These are phyloP conservation scores for Candida silvatica DNA, from an alignment of 805 yeast species.

Conservation along the genomic window DNA sequence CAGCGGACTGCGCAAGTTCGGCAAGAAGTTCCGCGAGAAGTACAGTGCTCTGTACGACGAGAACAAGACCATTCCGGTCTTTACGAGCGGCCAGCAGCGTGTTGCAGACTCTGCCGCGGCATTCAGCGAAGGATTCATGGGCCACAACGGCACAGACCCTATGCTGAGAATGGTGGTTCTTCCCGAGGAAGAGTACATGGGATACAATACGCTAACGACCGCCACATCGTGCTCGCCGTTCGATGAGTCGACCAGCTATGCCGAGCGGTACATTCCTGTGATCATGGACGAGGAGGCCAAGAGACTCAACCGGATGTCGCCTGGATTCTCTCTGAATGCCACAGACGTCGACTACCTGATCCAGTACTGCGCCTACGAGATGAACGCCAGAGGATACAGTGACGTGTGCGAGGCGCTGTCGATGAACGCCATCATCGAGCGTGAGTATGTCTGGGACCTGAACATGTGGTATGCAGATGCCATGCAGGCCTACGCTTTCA, in stretches of 20 bases:
- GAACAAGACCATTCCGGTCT: constrained; percentile 23
- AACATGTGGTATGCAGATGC: constrained; percentile 54
- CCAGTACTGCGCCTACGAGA: constrained; percentile 65
- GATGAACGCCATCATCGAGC: constrained; percentile 54
- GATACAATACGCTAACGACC: constrained; percentile 56
- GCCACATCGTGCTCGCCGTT: constrained; percentile 33
- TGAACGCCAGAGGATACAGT: constrained; percentile 61
- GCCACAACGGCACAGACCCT: constrained; percentile 24
- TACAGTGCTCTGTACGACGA: constrained; percentile 39
- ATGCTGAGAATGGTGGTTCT: constrained; percentile 31
- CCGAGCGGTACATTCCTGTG: constrained; percentile 10
- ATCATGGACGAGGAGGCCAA: constrained; percentile 32
- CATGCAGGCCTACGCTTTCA: constrained; percentile 42
- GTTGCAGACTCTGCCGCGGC: constrained; percentile 44
- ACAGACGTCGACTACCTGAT: constrained; percentile 47
- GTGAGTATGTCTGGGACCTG: constrained; percentile 53
- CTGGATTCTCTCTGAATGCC: constrained; percentile 42
- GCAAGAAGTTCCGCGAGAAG: constrained; percentile 36
- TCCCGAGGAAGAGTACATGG: constrained; percentile 37
- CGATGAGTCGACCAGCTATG: constrained; percentile 18
- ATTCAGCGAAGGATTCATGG: constrained; percentile 49
- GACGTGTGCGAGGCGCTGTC: constrained; percentile 63
- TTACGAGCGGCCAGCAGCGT: constrained; percentile 46
- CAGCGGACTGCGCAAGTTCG: constrained; percentile 38
- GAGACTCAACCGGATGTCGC: constrained; percentile 48